A percentile compares a stretch with the other conserved stretches of the same genome.
Conservation (phyloP, 108 stramenopile genomes). For the Mayamaea pseudoterrestris region DNA sequence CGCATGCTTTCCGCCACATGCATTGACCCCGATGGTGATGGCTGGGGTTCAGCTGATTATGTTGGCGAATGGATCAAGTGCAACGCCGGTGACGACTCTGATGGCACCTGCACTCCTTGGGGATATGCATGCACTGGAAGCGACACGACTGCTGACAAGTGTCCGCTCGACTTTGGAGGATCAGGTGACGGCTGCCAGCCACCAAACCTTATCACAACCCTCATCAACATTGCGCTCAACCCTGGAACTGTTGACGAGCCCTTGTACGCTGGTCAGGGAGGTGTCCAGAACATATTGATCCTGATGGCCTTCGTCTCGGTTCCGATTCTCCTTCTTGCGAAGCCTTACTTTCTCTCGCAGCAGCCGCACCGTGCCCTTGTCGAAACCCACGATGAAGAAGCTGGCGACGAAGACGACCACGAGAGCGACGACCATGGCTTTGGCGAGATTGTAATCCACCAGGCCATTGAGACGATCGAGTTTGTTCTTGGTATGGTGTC, state of each 20-base stretch:
- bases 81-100: constrained; percentile 20
- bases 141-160: constrained; percentile 51
- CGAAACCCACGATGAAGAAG: constrained; percentile 37
- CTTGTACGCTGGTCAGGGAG: constrained; percentile 84
- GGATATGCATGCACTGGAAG: constrained; percentile 56
- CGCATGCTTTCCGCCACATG: constrained; percentile 93
- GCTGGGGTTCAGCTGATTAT: constrained; percentile 66
- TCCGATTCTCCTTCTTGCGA: constrained; percentile 87
- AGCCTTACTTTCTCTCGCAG: constrained; percentile 80
- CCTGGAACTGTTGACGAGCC: constrained; percentile 93
- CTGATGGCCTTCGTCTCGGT: constrained; percentile 80
- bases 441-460: constrained; percentile 89
- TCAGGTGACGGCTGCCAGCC: constrained; percentile 94
- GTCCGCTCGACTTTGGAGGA: constrained; percentile 87
- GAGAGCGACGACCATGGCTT: constrained; percentile 80
- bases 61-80: constrained; percentile 60
- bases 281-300: constrained; percentile 81
- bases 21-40: constrained; percentile 47
- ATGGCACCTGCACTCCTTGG: constrained; percentile 74
- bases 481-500: constrained; percentile 98
- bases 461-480: constrained; percentile 98
- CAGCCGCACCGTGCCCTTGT: constrained; percentile 24
- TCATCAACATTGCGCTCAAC: constrained; percentile 95
- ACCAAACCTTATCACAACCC: constrained; percentile 91
- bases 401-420: constrained; percentile 44